Conservation (phyloP, 2,329 filamentous ascomycete genomes). For the Beauveria pseudobassiana region DNA sequence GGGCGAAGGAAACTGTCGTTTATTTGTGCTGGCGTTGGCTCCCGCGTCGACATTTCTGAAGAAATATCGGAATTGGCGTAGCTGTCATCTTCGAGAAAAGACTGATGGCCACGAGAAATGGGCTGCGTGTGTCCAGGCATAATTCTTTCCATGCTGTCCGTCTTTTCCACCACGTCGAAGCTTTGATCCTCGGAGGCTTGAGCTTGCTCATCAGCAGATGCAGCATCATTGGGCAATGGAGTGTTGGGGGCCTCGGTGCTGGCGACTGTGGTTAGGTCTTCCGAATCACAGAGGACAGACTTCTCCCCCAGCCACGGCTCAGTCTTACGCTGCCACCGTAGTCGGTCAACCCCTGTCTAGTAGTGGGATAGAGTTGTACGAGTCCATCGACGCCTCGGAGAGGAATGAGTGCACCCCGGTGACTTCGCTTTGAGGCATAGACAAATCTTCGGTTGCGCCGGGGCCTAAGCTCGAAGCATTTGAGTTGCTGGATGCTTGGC, state of each 20-base stretch:
- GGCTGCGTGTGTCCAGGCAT: conserved; percentile 27
- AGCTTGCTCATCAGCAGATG: conserved; percentile 10
- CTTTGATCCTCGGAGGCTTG: conserved; percentile 11
- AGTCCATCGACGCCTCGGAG: conserved; percentile 60
- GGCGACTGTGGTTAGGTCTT: conserved; percentile 26
- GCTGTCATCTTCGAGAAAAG: conserved; percentile 44
- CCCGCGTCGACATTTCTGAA: conserved; percentile 53
- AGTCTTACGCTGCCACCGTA: conserved; percentile 36
- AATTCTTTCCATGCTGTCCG: conserved; percentile 42
- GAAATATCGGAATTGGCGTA: conserved; percentile 51
- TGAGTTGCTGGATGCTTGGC: background rate
- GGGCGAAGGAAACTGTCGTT: conserved; percentile 8
- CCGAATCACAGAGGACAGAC: conserved; percentile 45
- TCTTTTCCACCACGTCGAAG: conserved; percentile 48
- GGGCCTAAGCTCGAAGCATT: background rate
- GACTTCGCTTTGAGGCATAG: background rate
- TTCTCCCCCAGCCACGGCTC: conserved; percentile 44
- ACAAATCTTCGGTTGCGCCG: background rate
- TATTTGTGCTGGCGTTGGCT: conserved; percentile 26
- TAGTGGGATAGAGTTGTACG: conserved; percentile 69
- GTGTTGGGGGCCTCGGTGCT: conserved; percentile 16
- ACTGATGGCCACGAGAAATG: conserved; percentile 26
- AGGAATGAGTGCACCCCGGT: conserved; percentile 36
- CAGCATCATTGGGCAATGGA: background rate
- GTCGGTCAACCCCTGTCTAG: conserved; percentile 57